Evolutionary conservation across 352 stramenopile species (phyloP).

Genomic region (Phytophthora uliginosa): DNA sequence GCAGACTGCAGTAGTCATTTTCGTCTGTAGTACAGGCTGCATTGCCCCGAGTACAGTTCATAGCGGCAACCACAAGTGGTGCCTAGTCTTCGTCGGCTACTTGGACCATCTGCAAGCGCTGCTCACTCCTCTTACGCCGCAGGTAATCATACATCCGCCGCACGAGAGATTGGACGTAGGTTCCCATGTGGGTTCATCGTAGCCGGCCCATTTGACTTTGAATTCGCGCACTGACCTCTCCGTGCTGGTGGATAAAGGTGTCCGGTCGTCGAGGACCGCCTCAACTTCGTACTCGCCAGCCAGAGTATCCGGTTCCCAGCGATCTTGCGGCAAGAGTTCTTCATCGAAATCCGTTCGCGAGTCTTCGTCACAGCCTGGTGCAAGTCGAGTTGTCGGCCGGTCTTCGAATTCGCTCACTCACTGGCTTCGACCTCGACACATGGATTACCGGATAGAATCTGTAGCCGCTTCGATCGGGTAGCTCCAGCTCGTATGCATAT

Average conservation of each 20-base stretch:
- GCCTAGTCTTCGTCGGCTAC: not conserved
- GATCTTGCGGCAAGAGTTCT: not conserved
- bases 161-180: constrained; percentile 1
- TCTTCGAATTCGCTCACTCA: too few relatives aligned
- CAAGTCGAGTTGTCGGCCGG: too few relatives aligned
- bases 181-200: constrained; percentile 4
- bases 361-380: too few relatives aligned
- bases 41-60: not conserved
- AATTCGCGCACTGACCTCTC: not conserved
- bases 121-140: not conserved
- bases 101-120: constrained; percentile 6
- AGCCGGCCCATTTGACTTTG: constrained; percentile 9
- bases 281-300: not conserved
- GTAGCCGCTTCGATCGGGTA: too few relatives aligned
- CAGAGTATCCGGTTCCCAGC: not conserved
- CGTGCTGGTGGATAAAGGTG: not conserved
- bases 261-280: not conserved
- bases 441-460: too few relatives aligned
- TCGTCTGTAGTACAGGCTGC: not conserved
- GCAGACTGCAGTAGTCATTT: not conserved
- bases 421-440: too few relatives aligned
- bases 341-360: not conserved
- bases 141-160: constrained; percentile 1
- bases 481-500: too few relatives aligned
- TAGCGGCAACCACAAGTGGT: not conserved